Evolutionary conservation across 371 early-diverging fungal genomes (phyloP).

Genomic region (Mortierella sp.): DNA sequence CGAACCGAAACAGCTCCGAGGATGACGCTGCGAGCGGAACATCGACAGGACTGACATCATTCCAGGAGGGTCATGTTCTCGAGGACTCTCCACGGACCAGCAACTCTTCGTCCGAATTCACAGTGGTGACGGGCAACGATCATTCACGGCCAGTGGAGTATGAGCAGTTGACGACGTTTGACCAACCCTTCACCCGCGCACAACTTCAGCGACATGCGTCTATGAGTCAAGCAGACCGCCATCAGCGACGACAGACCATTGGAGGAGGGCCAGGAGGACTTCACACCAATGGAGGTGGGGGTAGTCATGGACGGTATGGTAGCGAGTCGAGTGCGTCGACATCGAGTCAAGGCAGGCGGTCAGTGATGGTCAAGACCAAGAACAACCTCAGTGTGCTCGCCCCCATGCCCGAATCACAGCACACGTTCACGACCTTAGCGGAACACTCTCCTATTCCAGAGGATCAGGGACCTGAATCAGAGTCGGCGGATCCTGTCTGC

Average conservation of each 20-base stretch:
- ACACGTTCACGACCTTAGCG: not conserved
- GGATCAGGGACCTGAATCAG: not conserved
- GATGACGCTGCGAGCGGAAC: constrained; percentile 31
- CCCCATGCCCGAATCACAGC: constrained; percentile 16
- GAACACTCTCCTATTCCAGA: not conserved
- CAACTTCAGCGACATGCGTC: constrained; percentile 43
- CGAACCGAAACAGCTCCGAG: constrained; percentile 40
- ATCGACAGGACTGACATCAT: constrained; percentile 23
- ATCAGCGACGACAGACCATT: constrained; percentile 46
- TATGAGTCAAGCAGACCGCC: constrained; percentile 26
- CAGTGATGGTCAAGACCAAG: constrained; percentile 22
- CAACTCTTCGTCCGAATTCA: constrained; percentile 33
- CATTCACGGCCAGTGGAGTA: constrained; percentile 20
- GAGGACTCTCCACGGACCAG: constrained; percentile 51
- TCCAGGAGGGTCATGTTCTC: constrained; percentile 42
- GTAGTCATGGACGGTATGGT: constrained; percentile 43
- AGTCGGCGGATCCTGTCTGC: not conserved
- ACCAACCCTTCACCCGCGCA: constrained; percentile 40
- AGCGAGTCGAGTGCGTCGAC: constrained; percentile 34
- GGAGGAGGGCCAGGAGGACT: constrained; percentile 15
- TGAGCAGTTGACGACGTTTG: constrained; percentile 50
- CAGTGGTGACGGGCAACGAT: constrained; percentile 22
- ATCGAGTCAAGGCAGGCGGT: constrained; percentile 13
- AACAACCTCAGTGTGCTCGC: constrained; percentile 10
- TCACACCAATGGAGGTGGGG: not conserved